Percentiles rank a stretch among this genome's conserved stretches.
These are phyloP conservation scores for Sherardia arvensis DNA, from an alignment of 257 asterid genomes.

Conservation along the genomic window DNA sequence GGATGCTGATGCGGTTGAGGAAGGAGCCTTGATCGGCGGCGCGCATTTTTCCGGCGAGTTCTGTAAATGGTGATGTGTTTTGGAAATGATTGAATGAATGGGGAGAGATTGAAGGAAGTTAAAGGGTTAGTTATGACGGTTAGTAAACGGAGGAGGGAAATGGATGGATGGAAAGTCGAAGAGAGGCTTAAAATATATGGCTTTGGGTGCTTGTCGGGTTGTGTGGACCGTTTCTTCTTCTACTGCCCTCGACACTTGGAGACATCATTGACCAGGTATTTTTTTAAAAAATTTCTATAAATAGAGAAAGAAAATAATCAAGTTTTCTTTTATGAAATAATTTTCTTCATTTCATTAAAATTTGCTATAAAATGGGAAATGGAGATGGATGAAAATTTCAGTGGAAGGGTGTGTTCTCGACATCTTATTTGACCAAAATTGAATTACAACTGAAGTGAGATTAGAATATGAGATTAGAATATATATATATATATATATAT, in stretches of 20 bases:
- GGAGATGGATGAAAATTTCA: no score
- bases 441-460: no score
- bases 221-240: slow-evolving; percentile 7
- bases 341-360: no score
- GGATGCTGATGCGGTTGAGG: slow-evolving; percentile 90
- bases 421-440: no score
- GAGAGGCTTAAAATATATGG: background rate
- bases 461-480: no score
- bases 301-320: no score
- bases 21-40: slow-evolving; percentile 52
- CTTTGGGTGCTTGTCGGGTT: slow-evolving; percentile 1
- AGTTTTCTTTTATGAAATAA: no score
- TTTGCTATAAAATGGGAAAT: no score
- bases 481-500: no score
- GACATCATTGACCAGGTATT: background rate
- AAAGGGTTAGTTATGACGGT: slow-evolving; percentile 13
- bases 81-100: background rate
- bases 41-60: slow-evolving; percentile 34
- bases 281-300: no score
- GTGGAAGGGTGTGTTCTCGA: no score
- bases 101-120: background rate
- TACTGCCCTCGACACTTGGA: background rate
- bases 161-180: slow-evolving; percentile 10
- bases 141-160: background rate
- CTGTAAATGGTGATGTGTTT: background rate